Evolutionary conservation across 2,329 filamentous ascomycete genomes (phyloP), one percentile per base, ranked within the genome.

Genomic region (Lojkania enalia): DNA sequence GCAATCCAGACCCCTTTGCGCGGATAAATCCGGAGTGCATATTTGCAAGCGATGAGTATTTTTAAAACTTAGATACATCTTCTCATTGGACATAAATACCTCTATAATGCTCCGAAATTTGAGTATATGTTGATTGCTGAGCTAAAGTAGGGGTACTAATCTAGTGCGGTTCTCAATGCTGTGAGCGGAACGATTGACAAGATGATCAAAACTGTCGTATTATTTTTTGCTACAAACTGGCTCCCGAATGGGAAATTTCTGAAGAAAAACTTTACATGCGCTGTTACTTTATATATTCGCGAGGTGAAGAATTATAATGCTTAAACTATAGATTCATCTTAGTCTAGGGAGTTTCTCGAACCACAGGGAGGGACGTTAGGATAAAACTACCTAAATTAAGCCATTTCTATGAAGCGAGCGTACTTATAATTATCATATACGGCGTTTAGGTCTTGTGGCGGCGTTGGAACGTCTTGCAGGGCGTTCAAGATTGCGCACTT

Each of bases 141-240:
- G 38, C 46, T 53, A 48, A 44, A 55, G 33, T 39, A 53, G 30
- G 46, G 49, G 39, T 42, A 44, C 19, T 51, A 19, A 51, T 39
- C 44, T 40, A 42, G 55, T 53, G 42, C 44, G 40, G 54, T 38
- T 15, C 31, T 33, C 7, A 15, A 33, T 15, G 15, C 31, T 15
- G 15, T 9, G 31, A 33, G 16, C 31, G 31, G 31, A 33, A 33
- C 31, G 43, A 55, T 54, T 19, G 29, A 42, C 48, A 15, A 39
- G 36, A 20, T 52, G 23, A 52, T 49, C 42, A 36, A 52, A 3
- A 78, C 51, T 4, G 15, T 29, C 15, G 39, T 32, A 33, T 35
- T 42, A n/a, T 21, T 42, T 19, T n/a, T 7, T 15, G 21, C 19
- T 35, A 21, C 27, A 18, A 5, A 42, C 25, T 23, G 25, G 39